Evolutionary conservation across 257 asterid genomes (phyloP), one percentile per base, ranked within the genome.

Genomic region (Cinchona pubescens): DNA sequence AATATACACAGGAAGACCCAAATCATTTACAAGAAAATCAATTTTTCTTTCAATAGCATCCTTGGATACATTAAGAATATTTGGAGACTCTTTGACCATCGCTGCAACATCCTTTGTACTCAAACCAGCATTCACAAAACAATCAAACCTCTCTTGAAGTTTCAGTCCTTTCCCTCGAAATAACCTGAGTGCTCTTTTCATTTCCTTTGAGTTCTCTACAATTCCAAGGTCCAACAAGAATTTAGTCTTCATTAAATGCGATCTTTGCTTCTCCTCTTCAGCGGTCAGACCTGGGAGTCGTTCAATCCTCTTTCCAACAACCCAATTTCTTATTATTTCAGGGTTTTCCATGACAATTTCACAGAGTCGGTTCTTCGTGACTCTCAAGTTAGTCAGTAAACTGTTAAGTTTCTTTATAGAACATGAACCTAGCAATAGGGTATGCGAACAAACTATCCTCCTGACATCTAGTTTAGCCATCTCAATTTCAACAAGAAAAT

Each of bases 91-190:
- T 80, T 77, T 91, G 65, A 91, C 77, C 91, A 87, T 83, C 37
- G 74, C 53, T 18, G 80, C 35, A 30, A 79, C 94, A 67, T 88
- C 84, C 78, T 88, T 81, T 6, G 78, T 82, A 29, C 82, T 79
- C 63, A 91, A 59, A 69, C 96, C 97, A 25, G 81, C 73, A 35
- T 82, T 70, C 29, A 90, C 84, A 68, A 90, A 80, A 78, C 87
- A 86, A 76, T 90, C 89, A 59, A 86, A 90, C 81, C 97, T 88
- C 82, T 88, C 89, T 68, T 87, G 94, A 74, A 90, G 92, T 59
- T 90, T 90, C 76, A 46, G 67, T 73, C 90, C 97, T 75, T 72
- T 88, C 56, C 92, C 96, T 56, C 91, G 85, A 76, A 83, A 76
- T 16, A 4, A 51, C 76, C 81, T 91, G 53, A 88, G 67, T 72